Base-by-base conservation (phyloP, 2,329 filamentous ascomycete species). In the Penicillium rolfsii region DNA sequence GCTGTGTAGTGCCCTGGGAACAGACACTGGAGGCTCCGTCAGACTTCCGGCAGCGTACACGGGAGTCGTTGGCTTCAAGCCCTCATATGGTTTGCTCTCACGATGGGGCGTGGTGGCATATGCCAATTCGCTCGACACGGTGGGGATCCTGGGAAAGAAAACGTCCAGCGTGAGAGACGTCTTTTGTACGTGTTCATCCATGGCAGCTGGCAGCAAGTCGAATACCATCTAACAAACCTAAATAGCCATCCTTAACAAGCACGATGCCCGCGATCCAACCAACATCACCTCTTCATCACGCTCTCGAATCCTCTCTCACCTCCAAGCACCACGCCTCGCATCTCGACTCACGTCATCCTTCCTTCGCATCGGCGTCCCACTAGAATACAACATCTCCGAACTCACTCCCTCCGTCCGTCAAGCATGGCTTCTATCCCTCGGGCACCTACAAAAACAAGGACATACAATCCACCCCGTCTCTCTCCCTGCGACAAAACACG, bases 11-110 rank as follows among this genome's bases (percentile, higher is more conserved):
- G 93, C 93, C 7, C 79, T 99, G 30, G 95, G 95, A 19, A 98
- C 95, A 22, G 95, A 99, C 74, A 99, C 93, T 0, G 93, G 93
- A 65, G 93, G 93, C 14, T 96, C 91, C 1, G 89, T 97, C 52
- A 84, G 93, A 60, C 83, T 97, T 52, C 93, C 93, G 0, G 93
- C 93, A 14, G 91, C 93, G 1, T 97, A 96, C 73, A 93, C 89
- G 8, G 90, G 91, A 3, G 84, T 89, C 0, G 84, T 94, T 16
- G 93, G 93, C 0, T 96, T 93, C 77, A 97, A 97, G 76, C 93
- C 93, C 1, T 95, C 91, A 30, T 97, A 97, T 73, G 93, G 93
- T 16, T 84, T 94, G 78, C 76, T 97, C 33, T 96, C 91, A 48
- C 84, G 93, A 61, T 91, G 88, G 81, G 93, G 93, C 1, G 91